Percentiles rank a stretch among this genome's conserved stretches.
phyloP scores from a whole-genome alignment of 805 yeast genomes.

The Nakazawaea ambrosiae region DNA sequence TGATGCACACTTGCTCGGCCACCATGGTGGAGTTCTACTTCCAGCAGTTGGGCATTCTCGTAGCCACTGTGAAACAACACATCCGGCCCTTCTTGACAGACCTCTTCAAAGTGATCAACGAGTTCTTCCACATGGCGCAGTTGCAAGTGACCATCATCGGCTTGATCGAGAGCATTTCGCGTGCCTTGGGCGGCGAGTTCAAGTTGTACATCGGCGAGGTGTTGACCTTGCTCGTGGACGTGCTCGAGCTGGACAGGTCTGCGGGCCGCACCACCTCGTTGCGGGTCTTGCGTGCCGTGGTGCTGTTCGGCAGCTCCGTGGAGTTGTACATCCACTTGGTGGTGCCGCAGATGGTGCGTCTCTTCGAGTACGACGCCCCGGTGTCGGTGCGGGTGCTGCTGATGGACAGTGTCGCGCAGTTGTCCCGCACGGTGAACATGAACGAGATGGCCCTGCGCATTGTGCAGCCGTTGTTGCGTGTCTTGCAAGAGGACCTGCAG shows the following conservation, averaged over 20 bases:
- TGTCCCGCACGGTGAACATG: constrained; percentile 64
- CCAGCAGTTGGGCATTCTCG: constrained; percentile 76
- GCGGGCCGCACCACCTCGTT: constrained; percentile 54
- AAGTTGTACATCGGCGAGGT: constrained; percentile 75
- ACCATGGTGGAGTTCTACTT: constrained; percentile 81
- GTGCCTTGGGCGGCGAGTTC: constrained; percentile 88
- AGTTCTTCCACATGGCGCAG: constrained; percentile 55
- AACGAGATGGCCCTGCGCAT: constrained; percentile 88
- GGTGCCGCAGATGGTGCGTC: constrained; percentile 75
- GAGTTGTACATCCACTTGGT: constrained; percentile 86
- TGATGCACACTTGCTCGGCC: constrained; percentile 76
- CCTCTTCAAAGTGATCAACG: constrained; percentile 68
- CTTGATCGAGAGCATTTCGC: constrained; percentile 76
- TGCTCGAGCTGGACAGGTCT: constrained; percentile 67
- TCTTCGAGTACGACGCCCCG: constrained; percentile 72
- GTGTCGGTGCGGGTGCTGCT: constrained; percentile 62
- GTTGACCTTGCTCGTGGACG: constrained; percentile 66
- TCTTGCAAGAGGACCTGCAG: constrained; percentile 37
- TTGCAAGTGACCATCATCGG: constrained; percentile 75
- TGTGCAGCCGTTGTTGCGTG: constrained; percentile 77
- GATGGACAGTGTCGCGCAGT: constrained; percentile 73
- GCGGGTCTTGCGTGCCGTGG: constrained; percentile 75
- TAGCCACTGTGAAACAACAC: constrained; percentile 81
- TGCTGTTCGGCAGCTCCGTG: constrained; percentile 77
- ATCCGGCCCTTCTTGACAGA: constrained; percentile 76